Evolutionary conservation across 371 early-diverging fungal species (phyloP).

Genomic region (Lichtheimia ornata): DNA sequence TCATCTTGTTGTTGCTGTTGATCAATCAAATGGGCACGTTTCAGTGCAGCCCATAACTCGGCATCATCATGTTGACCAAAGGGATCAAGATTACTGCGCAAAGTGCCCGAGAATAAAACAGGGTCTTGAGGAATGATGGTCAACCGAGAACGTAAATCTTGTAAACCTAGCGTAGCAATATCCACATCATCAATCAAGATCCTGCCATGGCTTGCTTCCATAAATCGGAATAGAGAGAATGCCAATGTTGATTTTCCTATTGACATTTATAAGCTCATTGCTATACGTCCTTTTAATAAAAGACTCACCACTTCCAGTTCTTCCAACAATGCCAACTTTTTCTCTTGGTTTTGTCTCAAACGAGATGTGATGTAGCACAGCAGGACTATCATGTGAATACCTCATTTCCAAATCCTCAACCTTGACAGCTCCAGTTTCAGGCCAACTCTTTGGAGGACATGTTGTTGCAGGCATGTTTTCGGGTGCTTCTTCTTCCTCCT

Average conservation of each 20-base stretch:
- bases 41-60: conserved; percentile 76
- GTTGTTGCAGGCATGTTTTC: conserved; percentile 38
- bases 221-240: conserved; percentile 70
- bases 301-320: conserved; percentile 26
- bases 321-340: conserved; percentile 66
- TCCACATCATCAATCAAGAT: conserved; percentile 75
- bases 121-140: conserved; percentile 79
- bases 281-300: not conserved
- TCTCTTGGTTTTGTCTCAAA: conserved; percentile 56
- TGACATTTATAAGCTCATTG: not conserved
- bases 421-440: conserved; percentile 65
- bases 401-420: conserved; percentile 63
- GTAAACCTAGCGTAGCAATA: conserved; percentile 63
- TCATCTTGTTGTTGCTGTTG: conserved; percentile 10
- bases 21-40: conserved; percentile 62
- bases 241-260: conserved; percentile 63
- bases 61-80: conserved; percentile 69
- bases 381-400: conserved; percentile 65
- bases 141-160: conserved; percentile 60
- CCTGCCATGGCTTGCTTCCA: conserved; percentile 63
- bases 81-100: conserved; percentile 79
- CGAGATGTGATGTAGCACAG: conserved; percentile 70
- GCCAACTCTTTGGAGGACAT: conserved; percentile 69
- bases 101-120: conserved; percentile 53
- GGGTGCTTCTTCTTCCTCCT: conserved; percentile 76